Base-by-base conservation (phyloP, 495 filamentous ascomycete genomes). In the Usnea hakonensis region DNA sequence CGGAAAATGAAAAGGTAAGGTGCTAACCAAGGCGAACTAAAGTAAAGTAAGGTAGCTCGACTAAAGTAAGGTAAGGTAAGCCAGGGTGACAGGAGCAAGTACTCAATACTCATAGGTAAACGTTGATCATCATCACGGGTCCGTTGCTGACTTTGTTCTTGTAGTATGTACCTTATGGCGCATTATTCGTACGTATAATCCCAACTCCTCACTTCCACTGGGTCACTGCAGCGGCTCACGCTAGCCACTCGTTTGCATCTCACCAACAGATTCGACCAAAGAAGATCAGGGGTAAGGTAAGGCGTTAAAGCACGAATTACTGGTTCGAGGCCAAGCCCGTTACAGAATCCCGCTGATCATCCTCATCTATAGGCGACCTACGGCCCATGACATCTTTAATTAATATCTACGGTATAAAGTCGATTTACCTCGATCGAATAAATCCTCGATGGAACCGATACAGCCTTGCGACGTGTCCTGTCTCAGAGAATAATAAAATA, bases 281-380 rank as follows among this genome's bases (percentile, higher is more conserved):
- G 28, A n/a, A 52, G 48, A 52, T 52, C 48, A 52, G 48, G 48
- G 48, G 48, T 32, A 52, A 32, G 28, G 48, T 11, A n/a, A n/a
- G n/a, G n/a, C 48, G 48, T 3, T 52, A 17, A 52, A 52, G 48
- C 48, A 52, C 28, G 48, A 32, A 52, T 52, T 52, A 30, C 1
- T 4, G 48, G 19, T 32, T 19, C 11, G n/a, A 14, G 0, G 14
- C 48, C 32, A 32, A 14, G 0, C 28, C 48, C 32, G 48, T 52
- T 32, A 52, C 57, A 52, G 28, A 52, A 5, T 3, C 10, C 23
- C 21, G 46, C 26, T 26, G 21, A 48, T 48, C 46, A 28, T 50
- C 1, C 26, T 50, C 26, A 7, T 14, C 6, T 30, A 50, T 17
- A 28, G 44, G 46, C 26, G 46, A 41, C 5, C 38, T 17, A 41